Evolutionary conservation across 2,329 filamentous ascomycete genomes (phyloP).

Genomic region (Penicillium nordicum): DNA sequence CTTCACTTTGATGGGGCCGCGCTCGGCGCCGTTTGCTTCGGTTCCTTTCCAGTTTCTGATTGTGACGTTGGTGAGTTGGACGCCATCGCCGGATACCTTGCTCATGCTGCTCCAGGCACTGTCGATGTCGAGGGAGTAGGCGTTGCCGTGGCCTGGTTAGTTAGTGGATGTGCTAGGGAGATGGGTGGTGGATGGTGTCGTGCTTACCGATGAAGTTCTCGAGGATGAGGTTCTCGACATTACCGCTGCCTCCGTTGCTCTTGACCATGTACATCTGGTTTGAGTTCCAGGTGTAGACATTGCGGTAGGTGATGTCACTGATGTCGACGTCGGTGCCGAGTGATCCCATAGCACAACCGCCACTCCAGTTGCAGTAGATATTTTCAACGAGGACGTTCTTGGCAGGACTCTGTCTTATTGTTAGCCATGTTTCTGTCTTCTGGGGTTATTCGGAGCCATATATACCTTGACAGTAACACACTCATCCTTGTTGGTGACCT

Average conservation of each 20-base stretch:
- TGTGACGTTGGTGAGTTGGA: not conserved
- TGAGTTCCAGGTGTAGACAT: not conserved
- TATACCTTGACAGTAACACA: not conserved
- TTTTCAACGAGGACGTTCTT: not conserved
- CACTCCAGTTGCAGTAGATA: not conserved
- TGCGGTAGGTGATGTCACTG: not conserved
- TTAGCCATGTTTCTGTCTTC: not conserved
- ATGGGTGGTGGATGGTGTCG: not conserved
- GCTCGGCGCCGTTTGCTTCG: not conserved
- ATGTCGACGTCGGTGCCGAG: not conserved
- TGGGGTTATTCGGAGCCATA: not conserved
- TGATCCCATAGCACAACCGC: not conserved
- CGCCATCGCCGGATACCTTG: not conserved
- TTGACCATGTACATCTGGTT: not conserved
- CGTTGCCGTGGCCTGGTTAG: not conserved
- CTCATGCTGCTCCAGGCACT: not conserved
- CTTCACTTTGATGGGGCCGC: not conserved
- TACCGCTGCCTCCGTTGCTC: not conserved
- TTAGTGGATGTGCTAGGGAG: not conserved
- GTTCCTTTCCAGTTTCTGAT: not conserved
- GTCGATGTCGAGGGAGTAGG: not conserved
- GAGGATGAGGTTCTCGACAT: not conserved
- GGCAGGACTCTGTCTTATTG: not conserved
- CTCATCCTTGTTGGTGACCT: not conserved
- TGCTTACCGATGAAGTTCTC: not conserved